Percentiles rank a stretch among this genome's conserved stretches.
Evolutionary conservation across 768 basidiomycete species (phyloP).

Genomic region (Leccinum rimulosum): DNA sequence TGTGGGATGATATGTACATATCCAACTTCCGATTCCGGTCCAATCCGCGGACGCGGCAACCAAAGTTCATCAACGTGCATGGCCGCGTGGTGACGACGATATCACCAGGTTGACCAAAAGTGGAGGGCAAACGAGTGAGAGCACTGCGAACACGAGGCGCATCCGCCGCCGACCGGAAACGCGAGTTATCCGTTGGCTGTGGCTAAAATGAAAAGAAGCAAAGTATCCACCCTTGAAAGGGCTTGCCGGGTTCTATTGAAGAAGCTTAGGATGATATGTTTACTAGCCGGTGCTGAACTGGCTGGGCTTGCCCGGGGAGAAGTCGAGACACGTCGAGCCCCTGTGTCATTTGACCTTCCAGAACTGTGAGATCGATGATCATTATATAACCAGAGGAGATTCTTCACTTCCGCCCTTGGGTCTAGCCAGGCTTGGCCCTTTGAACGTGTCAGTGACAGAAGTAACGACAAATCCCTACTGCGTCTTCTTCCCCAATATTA

Average conservation of each 20-base stretch:
- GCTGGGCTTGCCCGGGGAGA: not conserved
- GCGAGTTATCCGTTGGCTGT: not conserved
- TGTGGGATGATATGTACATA: not conserved
- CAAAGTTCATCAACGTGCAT: not conserved
- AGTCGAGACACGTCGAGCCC: not conserved
- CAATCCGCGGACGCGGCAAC: not conserved
- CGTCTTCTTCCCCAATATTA: not conserved
- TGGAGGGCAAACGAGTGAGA: not conserved
- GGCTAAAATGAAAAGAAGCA: not conserved
- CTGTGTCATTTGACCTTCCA: not conserved
- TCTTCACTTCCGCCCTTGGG: too few species aligned
- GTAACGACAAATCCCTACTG: not conserved
- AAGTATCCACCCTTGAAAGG: not conserved
- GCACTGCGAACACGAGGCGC: not conserved
- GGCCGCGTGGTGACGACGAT: not conserved
- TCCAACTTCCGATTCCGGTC: not conserved
- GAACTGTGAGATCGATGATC: too few species aligned
- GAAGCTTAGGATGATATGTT: not conserved
- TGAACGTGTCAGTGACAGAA: too few species aligned
- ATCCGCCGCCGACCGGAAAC: too few species aligned
- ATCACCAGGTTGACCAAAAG: not conserved
- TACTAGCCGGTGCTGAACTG: not conserved
- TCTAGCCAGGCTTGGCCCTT: not conserved
- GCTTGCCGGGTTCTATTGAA: not conserved
- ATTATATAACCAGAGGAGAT: too few species aligned